Evolutionary conservation across 305 asterid species (phyloP), one percentile per base, ranked within the genome.

Genomic region (Plantago lanceolata): DNA sequence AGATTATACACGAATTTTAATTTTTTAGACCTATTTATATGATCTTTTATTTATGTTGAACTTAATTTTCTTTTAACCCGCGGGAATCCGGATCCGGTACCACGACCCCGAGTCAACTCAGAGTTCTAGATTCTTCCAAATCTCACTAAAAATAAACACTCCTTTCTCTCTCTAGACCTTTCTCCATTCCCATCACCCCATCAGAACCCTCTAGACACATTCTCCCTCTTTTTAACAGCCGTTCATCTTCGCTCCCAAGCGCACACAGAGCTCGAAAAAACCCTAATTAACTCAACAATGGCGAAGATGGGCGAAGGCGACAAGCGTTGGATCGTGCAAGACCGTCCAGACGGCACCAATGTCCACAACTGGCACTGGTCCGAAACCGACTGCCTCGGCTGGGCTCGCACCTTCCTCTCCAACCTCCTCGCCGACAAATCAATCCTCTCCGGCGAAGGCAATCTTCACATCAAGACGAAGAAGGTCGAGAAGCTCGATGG

Each of bases 331-430:
- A 91, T 88, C 81, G 97, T 91, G 0, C 90, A 86, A 55, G 97
- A 88, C 71, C 88, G 97, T 0, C 73, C 91, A 13, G 96, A 91
- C 68, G 97, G 97, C 50, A 76, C 96, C 69, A 88, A 90, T 61
- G 96, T 90, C 67, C 96, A 90, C 80, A 84, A 90, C 63, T 90
- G 95, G 96, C 97, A 90, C 79, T 90, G 93, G 97, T 73, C 93
- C 7, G 95, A 90, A 55, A 90, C 96, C 16, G 67, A 90, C 65
- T 90, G 97, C 68, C 79, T 90, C 33, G 89, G 79, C 3, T 90
- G 95, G 97, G 82, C 96, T 5, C 76, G 84, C 51, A 79, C 72
- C 59, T 82, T 76, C 76, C 80, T 90, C 60, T 69, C 68, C 5
- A 77, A 79, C 33, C 73, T 71, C 7, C 80, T 84, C 9, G 51